phyloP scores from a whole-genome alignment of 2,329 filamentous ascomycete species.

The Diaporthe ampelina region DNA sequence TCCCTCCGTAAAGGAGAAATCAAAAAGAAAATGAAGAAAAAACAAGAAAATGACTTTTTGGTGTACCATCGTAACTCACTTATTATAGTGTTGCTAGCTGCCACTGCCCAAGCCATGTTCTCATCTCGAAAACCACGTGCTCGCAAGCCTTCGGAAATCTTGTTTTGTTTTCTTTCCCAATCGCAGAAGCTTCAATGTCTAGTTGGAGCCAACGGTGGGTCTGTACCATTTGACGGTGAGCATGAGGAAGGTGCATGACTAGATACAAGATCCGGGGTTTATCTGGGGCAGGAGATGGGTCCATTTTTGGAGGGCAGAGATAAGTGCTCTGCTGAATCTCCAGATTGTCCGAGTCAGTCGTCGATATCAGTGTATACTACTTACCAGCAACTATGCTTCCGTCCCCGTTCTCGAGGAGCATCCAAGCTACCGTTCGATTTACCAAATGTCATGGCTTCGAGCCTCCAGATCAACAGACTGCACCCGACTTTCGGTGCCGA shows the following conservation, averaged over 20 bases:
- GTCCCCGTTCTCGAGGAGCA: not conserved
- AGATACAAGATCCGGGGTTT: not conserved
- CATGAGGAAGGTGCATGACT: conserved; percentile 3
- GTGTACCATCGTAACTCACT: too few relatives aligned
- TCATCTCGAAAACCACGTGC: not conserved
- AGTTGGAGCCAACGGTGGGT: not conserved
- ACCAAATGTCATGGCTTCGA: not conserved
- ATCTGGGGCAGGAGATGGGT: not conserved
- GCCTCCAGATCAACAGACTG: conserved; percentile 11
- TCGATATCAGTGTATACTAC: not conserved
- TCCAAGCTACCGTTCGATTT: not conserved
- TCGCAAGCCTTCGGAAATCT: not conserved
- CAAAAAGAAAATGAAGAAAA: too few relatives aligned
- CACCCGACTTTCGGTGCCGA: conserved; percentile 35
- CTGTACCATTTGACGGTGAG: not conserved
- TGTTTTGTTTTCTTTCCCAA: not conserved
- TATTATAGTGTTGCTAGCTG: too few relatives aligned
- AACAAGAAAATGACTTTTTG: too few relatives aligned
- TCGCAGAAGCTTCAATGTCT: not conserved
- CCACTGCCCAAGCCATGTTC: not conserved
- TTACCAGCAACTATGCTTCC: not conserved
- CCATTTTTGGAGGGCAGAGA: not conserved
- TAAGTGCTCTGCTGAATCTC: not conserved
- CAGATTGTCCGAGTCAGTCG: conserved; percentile 1
- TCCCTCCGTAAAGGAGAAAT: not conserved